Percentiles rank a stretch among this genome's conserved stretches.
These are phyloP conservation scores for Coleophoma eucalyptorum DNA, from an alignment of 2,329 filamentous ascomycete genomes.

Conservation along the genomic window DNA sequence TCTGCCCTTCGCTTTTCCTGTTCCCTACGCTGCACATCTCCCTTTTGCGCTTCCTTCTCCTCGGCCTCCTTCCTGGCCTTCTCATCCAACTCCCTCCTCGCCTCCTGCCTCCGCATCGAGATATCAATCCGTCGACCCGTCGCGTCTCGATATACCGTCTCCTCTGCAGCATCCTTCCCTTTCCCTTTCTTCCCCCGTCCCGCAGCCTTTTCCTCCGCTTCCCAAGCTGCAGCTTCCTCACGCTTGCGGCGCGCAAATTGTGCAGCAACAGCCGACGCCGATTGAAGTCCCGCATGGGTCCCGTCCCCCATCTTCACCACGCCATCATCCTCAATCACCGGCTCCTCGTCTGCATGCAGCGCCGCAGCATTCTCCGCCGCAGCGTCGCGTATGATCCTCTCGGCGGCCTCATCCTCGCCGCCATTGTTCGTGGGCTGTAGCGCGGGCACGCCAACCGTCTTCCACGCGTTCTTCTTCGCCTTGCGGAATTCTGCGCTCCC, in stretches of 20 bases:
- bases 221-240: constrained; percentile 54
- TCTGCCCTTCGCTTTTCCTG: constrained; percentile 61
- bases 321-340: constrained; percentile 44
- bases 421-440: constrained; percentile 33
- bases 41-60: constrained; percentile 69
- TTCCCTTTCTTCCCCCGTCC: constrained; percentile 32
- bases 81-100: constrained; percentile 73
- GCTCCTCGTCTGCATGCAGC: constrained; percentile 45
- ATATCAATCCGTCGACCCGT: constrained; percentile 93
- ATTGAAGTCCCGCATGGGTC: constrained; percentile 83
- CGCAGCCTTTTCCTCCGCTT: constrained; percentile 29
- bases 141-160: constrained; percentile 94
- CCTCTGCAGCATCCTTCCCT: constrained; percentile 47
- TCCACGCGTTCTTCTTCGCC: constrained; percentile 79
- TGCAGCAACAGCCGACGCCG: constrained; percentile 70
- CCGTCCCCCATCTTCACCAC: constrained; percentile 79
- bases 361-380: constrained; percentile 57
- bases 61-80: constrained; percentile 60
- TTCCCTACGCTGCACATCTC: constrained; percentile 77
- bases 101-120: constrained; percentile 83
- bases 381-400: constrained; percentile 70
- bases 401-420: constrained; percentile 64
- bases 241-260: constrained; percentile 63
- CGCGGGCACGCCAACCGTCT: constrained; percentile 51
- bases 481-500: constrained; percentile 61